Evolutionary conservation across 352 stramenopile genomes (phyloP), one percentile per base, ranked within the genome.

Genomic region (Globisporangium canariense): DNA sequence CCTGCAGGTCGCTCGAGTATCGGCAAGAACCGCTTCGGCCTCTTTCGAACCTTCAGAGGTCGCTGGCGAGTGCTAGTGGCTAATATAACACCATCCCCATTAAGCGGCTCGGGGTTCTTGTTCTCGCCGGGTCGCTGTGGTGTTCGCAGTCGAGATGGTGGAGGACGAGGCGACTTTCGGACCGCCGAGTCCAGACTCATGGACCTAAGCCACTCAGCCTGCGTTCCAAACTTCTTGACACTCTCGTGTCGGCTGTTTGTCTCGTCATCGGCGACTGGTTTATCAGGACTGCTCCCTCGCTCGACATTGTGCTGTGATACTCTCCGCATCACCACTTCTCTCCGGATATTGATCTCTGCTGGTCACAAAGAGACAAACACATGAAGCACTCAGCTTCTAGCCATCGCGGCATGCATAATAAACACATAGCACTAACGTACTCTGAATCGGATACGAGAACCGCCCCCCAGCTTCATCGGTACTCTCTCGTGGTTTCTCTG

Each of bases 321-420:
- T 51, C 40, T 41, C 16, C 64, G 64, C 49, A 69, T 69, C 40
- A 69, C 64, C 11, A 69, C 49, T 13, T 65, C 64, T 49, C 43
- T 51, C 7, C 57, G 64, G 32, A 69, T 61, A 28, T 69, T 57
- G 28, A 69, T 41, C 43, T 65, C 64, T 69, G 22, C 50, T 28
- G 55, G 34, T 28, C 53, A 58, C 10, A n/a, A 67, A 16, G 22
- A 46, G 13, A 22, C 4, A 18, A 25, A 8, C 14, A 34, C 47
- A n/a, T 25, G 34, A 62, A 10, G 54, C 38, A 60, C 18, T 54
- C 20, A 54, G 13, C 41, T 47, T 20, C 41, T 8, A 47, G 41
- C 32, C 38, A 57, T 55, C n/a, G 34, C 25, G 8, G 22, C 18
- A 49, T 45, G 13, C 32, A 36, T 36, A 9, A 36, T 36, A 25